These are phyloP conservation scores for Ceratocystis lukuohia DNA, from an alignment of 2,329 filamentous ascomycete genomes.

Conservation along the genomic window DNA sequence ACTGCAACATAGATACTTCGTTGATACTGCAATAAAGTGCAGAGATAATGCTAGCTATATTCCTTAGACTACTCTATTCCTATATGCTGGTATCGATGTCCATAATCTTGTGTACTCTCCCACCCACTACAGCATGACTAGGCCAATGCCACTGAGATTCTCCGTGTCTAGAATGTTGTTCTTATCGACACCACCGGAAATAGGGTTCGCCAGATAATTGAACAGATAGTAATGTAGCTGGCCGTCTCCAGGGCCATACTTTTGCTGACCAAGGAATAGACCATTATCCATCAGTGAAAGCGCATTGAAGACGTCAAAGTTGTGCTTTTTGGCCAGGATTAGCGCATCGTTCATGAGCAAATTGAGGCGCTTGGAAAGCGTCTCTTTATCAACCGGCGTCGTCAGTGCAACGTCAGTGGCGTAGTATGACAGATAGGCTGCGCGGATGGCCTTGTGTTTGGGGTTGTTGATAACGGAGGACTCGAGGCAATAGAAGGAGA, in stretches of 20 bases:
- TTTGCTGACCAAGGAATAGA: conserved; percentile 83
- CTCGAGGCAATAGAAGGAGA: conserved; percentile 92
- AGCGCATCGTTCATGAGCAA: conserved; percentile 70
- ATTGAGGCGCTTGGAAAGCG: conserved; percentile 69
- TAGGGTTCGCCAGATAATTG: conserved; percentile 83
- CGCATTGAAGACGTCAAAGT: conserved; percentile 95
- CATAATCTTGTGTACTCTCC: too few relatives aligned
- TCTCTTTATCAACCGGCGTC: conserved; percentile 38
- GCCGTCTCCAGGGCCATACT: conserved; percentile 88
- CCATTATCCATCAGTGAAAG: conserved; percentile 88
- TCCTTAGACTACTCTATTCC: too few relatives aligned
- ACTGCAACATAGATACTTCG: too few relatives aligned
- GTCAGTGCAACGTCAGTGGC: conserved; percentile 66
- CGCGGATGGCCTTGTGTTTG: conserved; percentile 66
- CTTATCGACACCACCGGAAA: conserved; percentile 71
- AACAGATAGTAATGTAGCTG: conserved; percentile 95
- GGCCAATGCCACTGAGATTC: conserved; percentile 71
- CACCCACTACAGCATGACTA: conserved; percentile 54
- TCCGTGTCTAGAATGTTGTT: conserved; percentile 65
- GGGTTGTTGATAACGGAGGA: conserved; percentile 77
- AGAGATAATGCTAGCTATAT: too few relatives aligned
- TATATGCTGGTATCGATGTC: too few relatives aligned
- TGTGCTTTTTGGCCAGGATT: conserved; percentile 67
- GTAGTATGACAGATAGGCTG: conserved; percentile 96
- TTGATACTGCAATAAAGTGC: too few relatives aligned